Percentiles rank a stretch among this genome's conserved stretches.
Evolutionary conservation across 345 rosid species (phyloP).

Genomic region (Schrenkiella parvula): DNA sequence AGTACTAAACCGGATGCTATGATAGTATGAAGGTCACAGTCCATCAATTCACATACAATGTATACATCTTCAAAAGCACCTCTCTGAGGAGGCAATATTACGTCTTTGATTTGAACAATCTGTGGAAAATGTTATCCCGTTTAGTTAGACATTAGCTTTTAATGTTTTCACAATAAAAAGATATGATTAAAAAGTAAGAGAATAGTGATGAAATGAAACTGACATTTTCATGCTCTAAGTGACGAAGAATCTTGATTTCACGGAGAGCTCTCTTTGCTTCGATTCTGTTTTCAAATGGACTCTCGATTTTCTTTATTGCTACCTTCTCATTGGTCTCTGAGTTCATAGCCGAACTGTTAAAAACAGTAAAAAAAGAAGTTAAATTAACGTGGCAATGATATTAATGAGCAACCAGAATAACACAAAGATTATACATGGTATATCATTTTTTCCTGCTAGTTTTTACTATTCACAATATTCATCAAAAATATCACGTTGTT

Average conservation of each 20-base stretch:
- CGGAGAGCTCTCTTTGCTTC: slow-evolving; percentile 95
- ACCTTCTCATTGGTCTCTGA: slow-evolving; percentile 78
- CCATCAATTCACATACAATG: slow-evolving; percentile 85
- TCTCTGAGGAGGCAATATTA: slow-evolving; percentile 75
- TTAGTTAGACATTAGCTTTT: not conserved
- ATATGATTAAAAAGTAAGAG: not conserved
- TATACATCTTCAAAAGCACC: slow-evolving; percentile 71
- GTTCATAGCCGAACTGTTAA: slow-evolving; percentile 59
- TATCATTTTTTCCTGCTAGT: not conserved
- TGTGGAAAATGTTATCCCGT: slow-evolving; percentile 38
- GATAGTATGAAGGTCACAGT: slow-evolving; percentile 58
- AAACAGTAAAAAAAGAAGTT: not conserved
- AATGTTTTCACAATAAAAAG: not conserved
- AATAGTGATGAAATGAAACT: slow-evolving; percentile 35
- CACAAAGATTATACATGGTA: not conserved
- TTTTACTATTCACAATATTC: not conserved
- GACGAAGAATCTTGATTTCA: slow-evolving; percentile 95
- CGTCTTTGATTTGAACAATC: slow-evolving; percentile 90
- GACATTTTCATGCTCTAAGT: slow-evolving; percentile 94
- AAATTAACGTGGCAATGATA: not conserved
- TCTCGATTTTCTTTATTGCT: slow-evolving; percentile 81
- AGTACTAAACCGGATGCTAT: slow-evolving; percentile 60
- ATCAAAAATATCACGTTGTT: not conserved
- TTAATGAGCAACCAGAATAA: not conserved
- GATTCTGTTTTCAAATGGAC: slow-evolving; percentile 73